Percentiles rank a stretch among this genome's conserved stretches.
Conservation (phyloP, 2,329 filamentous ascomycete genomes). For the Talaromyces sp. region DNA sequence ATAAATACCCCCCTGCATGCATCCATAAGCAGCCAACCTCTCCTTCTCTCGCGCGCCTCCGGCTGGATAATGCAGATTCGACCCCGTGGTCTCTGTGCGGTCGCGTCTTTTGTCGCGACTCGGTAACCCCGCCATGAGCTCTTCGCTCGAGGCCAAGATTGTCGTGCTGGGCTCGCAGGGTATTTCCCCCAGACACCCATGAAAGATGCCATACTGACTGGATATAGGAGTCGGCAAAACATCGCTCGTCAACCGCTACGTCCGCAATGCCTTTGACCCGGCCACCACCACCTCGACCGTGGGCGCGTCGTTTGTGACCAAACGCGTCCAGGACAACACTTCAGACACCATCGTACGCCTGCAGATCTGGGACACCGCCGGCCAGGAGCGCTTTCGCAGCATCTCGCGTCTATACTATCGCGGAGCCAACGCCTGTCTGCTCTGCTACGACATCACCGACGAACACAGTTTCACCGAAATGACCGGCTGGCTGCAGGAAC, state of each 20-base stretch:
- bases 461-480: conserved; percentile 82
- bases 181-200: conserved; percentile 15
- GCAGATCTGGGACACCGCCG: conserved; percentile 95
- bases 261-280: conserved; percentile 41
- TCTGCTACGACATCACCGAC: conserved; percentile 93
- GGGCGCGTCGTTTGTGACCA: conserved; percentile 73
- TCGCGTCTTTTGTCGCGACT: conserved; percentile 20
- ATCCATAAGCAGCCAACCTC: neutral
- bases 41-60: neutral
- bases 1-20: neutral
- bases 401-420: conserved; percentile 96
- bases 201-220: neutral
- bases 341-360: conserved; percentile 82
- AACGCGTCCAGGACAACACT: conserved; percentile 75
- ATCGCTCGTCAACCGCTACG: conserved; percentile 47
- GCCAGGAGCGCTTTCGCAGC: conserved; percentile 89
- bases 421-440: conserved; percentile 85
- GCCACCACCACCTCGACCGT: conserved; percentile 58
- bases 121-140: conserved; percentile 35
- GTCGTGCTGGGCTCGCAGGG: conserved; percentile 49
- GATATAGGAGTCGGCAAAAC: conserved; percentile 48
- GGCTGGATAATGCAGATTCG: conserved; percentile 22
- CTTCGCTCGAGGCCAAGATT: conserved; percentile 48
- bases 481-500: conserved; percentile 83
- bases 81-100: conserved; percentile 19